phyloP scores from a whole-genome alignment of 257 asterid genomes.

The Dorcoceras hygrometricum region DNA sequence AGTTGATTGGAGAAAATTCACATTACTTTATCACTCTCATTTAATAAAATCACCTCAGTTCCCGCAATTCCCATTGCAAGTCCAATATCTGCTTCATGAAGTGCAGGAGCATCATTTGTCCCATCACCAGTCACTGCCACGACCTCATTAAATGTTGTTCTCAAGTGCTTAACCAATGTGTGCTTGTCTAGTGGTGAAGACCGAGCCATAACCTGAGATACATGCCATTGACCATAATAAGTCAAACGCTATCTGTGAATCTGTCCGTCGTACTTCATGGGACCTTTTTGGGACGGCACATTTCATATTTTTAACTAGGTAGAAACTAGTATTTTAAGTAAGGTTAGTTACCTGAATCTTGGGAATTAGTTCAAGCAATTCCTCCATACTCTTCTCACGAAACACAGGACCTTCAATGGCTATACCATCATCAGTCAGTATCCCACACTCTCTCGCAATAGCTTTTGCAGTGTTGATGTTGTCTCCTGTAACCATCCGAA shows the following conservation, averaged over 20 bases:
- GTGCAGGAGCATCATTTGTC: slow-evolving; percentile 97
- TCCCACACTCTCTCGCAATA: slow-evolving; percentile 92
- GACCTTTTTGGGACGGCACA: not conserved
- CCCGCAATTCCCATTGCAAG: slow-evolving; percentile 99
- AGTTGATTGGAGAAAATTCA: not conserved
- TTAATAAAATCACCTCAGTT: slow-evolving; percentile 63
- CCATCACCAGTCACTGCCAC: slow-evolving; percentile 99
- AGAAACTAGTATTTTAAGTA: not conserved
- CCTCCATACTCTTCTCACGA: slow-evolving; percentile 73
- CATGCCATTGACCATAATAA: not conserved
- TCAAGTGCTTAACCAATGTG: slow-evolving; percentile 74
- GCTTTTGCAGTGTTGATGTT: slow-evolving; percentile 87
- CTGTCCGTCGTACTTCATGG: not conserved
- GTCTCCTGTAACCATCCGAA: slow-evolving; percentile 94
- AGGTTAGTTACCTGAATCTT: slow-evolving; percentile 63
- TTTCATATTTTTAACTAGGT: not conserved
- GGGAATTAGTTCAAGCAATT: slow-evolving; percentile 66
- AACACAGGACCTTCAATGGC: slow-evolving; percentile 93
- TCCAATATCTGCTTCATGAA: slow-evolving; percentile 97
- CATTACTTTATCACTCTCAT: not conserved
- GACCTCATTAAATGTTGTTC: slow-evolving; percentile 82
- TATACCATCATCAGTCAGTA: slow-evolving; percentile 79
- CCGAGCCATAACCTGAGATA: slow-evolving; percentile 85
- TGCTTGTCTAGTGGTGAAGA: slow-evolving; percentile 95
- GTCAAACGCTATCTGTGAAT: not conserved